These are phyloP conservation scores for Colletotrichum sojae DNA, from an alignment of 2,329 filamentous ascomycete genomes.

Conservation along the genomic window DNA sequence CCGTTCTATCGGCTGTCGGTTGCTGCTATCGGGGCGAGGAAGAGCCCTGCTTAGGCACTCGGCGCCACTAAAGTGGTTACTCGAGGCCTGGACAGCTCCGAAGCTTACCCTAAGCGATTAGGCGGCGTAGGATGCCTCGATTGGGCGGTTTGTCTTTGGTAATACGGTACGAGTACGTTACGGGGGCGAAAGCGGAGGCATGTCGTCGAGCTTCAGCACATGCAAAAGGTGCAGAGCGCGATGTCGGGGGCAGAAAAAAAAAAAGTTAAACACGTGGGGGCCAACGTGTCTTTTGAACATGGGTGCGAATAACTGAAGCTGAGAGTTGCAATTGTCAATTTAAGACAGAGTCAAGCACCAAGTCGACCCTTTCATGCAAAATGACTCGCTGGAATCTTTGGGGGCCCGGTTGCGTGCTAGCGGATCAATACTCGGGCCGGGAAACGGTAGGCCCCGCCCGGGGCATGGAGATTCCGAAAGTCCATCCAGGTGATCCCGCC, in stretches of 20 bases:
- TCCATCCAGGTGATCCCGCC: too few species aligned
- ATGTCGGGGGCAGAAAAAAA: conserved; percentile 20
- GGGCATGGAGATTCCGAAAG: too few species aligned
- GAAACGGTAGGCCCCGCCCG: too few species aligned
- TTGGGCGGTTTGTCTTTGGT: conserved; percentile 13
- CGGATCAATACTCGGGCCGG: background rate
- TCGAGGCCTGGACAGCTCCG: conserved; percentile 9
- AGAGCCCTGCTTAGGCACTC: conserved; percentile 7
- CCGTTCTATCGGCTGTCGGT: background rate
- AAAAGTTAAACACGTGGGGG: conserved; percentile 39
- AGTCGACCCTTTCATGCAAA: conserved; percentile 10
- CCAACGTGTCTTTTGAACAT: conserved; percentile 33
- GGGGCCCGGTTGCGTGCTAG: background rate
- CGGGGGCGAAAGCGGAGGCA: background rate
- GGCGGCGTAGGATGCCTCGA: conserved; percentile 30
- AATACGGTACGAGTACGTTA: conserved; percentile 13
- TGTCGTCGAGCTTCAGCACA: conserved; percentile 24
- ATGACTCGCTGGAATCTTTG: conserved; percentile 27
- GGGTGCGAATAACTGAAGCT: conserved; percentile 2
- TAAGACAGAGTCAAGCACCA: conserved; percentile 26
- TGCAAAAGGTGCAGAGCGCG: conserved; percentile 26
- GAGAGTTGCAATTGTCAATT: conserved; percentile 33
- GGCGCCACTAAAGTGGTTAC: conserved; percentile 4
- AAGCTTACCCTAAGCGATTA: conserved; percentile 28
- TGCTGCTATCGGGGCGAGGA: conserved; percentile 18